These are phyloP conservation scores for Phytophthora hybrid DNA, from an alignment of 352 stramenopile genomes.

Conservation along the genomic window DNA sequence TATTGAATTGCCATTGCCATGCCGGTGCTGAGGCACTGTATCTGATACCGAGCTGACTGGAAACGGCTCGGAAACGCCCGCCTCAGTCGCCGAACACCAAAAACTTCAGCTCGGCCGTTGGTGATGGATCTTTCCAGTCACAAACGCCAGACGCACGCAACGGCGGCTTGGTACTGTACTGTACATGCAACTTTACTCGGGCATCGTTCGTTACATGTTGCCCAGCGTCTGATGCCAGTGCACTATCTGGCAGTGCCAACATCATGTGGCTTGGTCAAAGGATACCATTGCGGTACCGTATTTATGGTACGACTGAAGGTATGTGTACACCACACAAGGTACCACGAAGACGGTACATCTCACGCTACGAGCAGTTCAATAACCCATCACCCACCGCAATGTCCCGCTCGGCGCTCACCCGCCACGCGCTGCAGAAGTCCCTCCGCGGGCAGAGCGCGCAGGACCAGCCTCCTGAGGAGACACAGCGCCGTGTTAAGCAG, in stretches of 20 bases:
- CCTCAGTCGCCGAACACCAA: constrained; percentile 29
- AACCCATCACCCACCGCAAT: constrained; percentile 20
- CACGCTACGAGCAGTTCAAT: not conserved
- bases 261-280: not conserved
- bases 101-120: constrained; percentile 1
- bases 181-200: not conserved
- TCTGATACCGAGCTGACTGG: not conserved
- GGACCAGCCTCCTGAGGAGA: constrained; percentile 47
- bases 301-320: not conserved
- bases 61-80: constrained; percentile 21
- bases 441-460: constrained; percentile 47
- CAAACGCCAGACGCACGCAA: constrained; percentile 11
- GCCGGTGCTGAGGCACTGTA: constrained; percentile 4
- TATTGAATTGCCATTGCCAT: no score
- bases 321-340: not conserved
- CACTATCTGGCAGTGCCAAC: no score
- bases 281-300: not conserved
- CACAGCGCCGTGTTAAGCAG: constrained; percentile 73
- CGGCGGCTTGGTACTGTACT: not conserved
- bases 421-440: constrained; percentile 71
- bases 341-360: not conserved
- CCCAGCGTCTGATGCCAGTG: no score
- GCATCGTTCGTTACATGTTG: not conserved
- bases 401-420: constrained; percentile 80
- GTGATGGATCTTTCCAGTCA: constrained; percentile 13